Conservation (phyloP, 345 rosid genomes). For the Hypericum perforatum region DNA sequence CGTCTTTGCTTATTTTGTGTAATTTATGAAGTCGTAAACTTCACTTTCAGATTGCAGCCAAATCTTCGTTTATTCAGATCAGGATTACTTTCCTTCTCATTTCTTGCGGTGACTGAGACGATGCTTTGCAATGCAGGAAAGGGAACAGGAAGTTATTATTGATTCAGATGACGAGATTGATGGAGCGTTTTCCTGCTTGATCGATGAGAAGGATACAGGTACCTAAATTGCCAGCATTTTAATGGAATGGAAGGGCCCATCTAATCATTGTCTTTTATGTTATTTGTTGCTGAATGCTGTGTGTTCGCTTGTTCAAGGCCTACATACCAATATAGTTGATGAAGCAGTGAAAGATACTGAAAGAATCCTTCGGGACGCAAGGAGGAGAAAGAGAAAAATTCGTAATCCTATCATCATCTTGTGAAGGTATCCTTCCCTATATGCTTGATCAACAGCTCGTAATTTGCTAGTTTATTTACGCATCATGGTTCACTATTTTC, state of each 20-base stretch:
- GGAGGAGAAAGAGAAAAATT: conserved; percentile 65
- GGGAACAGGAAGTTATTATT: conserved; percentile 25
- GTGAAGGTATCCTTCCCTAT: conserved; percentile 32
- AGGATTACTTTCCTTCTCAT: background rate
- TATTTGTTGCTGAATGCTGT: background rate
- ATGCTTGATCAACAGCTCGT: background rate
- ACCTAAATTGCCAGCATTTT: no score
- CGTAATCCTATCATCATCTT: conserved; percentile 53
- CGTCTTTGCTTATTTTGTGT: no score
- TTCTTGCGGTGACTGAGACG: background rate
- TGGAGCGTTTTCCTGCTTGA: conserved; percentile 62
- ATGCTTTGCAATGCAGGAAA: conserved; percentile 32
- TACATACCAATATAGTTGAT: conserved; percentile 22
- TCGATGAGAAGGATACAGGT: conserved; percentile 53
- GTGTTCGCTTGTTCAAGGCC: conserved; percentile 12
- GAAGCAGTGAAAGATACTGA: conserved; percentile 55
- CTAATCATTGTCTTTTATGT: no score
- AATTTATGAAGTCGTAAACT: no score
- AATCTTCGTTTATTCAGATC: no score
- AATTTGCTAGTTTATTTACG: no score
- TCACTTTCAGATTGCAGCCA: no score
- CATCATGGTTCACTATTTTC: no score
- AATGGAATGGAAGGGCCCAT: background rate
- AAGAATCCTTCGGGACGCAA: conserved; percentile 56
- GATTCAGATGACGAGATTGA: conserved; percentile 82